Evolutionary conservation across 2,329 filamentous ascomycete species (phyloP).

Genomic region (Albifimbria verrucaria): DNA sequence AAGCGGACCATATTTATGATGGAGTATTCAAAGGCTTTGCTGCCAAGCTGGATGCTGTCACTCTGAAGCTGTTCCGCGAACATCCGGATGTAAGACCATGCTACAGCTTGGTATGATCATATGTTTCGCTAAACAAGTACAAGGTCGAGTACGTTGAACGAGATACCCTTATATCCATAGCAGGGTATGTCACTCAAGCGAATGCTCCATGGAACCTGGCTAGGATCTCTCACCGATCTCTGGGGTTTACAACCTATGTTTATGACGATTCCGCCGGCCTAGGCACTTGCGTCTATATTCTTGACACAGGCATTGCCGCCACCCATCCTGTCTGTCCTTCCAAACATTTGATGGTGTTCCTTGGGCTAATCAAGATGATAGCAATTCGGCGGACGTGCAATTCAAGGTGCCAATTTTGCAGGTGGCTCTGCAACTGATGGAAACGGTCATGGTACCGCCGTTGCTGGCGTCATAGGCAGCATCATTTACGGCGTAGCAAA

Average conservation of each 20-base stretch:
- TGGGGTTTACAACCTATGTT: constrained; percentile 21
- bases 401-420: constrained; percentile 10
- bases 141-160: constrained; percentile 34
- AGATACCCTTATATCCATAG: constrained; percentile 20
- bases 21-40: constrained; percentile 21
- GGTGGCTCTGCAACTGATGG: constrained; percentile 22
- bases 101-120: background rate
- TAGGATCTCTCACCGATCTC: constrained; percentile 27
- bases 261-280: constrained; percentile 31
- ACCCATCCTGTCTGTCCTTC: constrained; percentile 28
- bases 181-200: constrained; percentile 21
- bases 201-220: constrained; percentile 34
- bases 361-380: background rate
- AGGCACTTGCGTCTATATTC: constrained; percentile 37
- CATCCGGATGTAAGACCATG: constrained; percentile 18
- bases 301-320: constrained; percentile 37
- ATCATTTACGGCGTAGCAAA: constrained; percentile 39
- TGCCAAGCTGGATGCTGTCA: constrained; percentile 13
- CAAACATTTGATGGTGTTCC: background rate
- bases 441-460: constrained; percentile 39
- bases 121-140: background rate
- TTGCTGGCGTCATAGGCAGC: constrained; percentile 36
- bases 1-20: constrained; percentile 20
- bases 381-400: constrained; percentile 35
- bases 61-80: constrained; percentile 17